Conservation (phyloP, 1,139 yeast genomes). For the Martiniozyma asiatica region DNA sequence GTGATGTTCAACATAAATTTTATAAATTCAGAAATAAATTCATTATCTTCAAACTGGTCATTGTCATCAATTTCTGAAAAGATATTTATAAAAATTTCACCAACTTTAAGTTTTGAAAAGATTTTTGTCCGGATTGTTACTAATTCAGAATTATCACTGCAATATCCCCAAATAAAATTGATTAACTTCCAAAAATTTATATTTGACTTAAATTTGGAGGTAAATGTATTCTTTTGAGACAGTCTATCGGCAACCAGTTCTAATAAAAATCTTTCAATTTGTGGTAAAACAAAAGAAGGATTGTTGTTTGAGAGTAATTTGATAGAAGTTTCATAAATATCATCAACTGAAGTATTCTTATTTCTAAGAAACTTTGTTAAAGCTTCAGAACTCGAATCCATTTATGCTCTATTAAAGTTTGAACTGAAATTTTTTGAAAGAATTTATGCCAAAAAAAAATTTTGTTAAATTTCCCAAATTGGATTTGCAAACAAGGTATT, state of each 20-base stretch:
- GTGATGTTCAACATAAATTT: too few species aligned
- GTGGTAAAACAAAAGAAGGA: conserved; percentile 43
- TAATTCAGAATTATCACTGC: conserved; percentile 12
- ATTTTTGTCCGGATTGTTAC: conserved; percentile 12
- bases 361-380: conserved; percentile 51
- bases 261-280: conserved; percentile 43
- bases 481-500: too few species aligned
- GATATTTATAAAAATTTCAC: conserved; percentile 21
- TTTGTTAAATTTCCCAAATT: too few species aligned
- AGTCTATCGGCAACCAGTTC: conserved; percentile 61
- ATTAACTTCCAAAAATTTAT: conserved; percentile 37
- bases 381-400: conserved; percentile 6
- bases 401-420: too few species aligned
- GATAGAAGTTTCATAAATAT: conserved; percentile 32
- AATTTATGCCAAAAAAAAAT: too few species aligned
- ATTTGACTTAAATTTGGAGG: conserved; percentile 31
- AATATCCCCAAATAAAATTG: conserved; percentile 27
- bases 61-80: conserved; percentile 10
- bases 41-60: conserved; percentile 4
- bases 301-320: conserved; percentile 29
- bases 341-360: conserved; percentile 32
- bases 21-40: conserved; percentile 13
- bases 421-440: too few species aligned
- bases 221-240: conserved; percentile 29
- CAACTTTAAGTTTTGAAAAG: conserved; percentile 26